Evolutionary conservation across 2,329 filamentous ascomycete species (phyloP), one percentile per base, ranked within the genome.

Genomic region (Colletotrichum sp.): DNA sequence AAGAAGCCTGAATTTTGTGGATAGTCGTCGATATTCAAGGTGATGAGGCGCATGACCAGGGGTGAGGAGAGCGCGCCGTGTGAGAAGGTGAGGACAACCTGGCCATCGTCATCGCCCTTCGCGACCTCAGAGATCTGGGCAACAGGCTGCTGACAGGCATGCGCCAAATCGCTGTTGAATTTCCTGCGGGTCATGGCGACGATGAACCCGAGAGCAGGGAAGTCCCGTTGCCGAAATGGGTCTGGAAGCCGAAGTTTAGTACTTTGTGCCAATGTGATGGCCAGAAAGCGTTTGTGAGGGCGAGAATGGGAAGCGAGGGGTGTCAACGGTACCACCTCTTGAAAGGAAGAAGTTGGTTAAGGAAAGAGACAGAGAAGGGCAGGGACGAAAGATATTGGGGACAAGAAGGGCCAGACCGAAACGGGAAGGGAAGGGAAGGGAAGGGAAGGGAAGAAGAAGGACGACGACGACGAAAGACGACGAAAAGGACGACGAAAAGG

Each of bases 101-200:
- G 91, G 65, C 93, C 94, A 81, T 96, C 93, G 36, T 93, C 92
- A 7, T 92, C 90, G 18, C 93, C 93, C 43, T 86, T 84, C 38
- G 84, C 83, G 29, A 98, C 83, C 38, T 86, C 80, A 62, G 83
- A 83, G 62, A 97, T 85, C 63, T 87, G 83, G 1, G 84, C 76
- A 61, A 90, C 84, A 9, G 83, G 86, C 57, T 83, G 82, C 33
- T 66, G 55, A 8, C 73, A 75, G 80, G 84, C 78, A 87, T 83
- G 76, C 33, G 79, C 78, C 36, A 88, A 73, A 80, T 96, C 93
- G 65, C 86, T 84, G 62, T 91, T 86, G 81, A 94, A 96, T 43
- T 89, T 88, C 78, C 88, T 90, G 72, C 92, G 88, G 76, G 91
- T 89, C 94, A 95, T 95, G 68, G 62, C 54, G 36, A 67, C n/a